phyloP scores from a whole-genome alignment of 2,329 filamentous ascomycete genomes.

The Trichoderma citrinoviride region DNA sequence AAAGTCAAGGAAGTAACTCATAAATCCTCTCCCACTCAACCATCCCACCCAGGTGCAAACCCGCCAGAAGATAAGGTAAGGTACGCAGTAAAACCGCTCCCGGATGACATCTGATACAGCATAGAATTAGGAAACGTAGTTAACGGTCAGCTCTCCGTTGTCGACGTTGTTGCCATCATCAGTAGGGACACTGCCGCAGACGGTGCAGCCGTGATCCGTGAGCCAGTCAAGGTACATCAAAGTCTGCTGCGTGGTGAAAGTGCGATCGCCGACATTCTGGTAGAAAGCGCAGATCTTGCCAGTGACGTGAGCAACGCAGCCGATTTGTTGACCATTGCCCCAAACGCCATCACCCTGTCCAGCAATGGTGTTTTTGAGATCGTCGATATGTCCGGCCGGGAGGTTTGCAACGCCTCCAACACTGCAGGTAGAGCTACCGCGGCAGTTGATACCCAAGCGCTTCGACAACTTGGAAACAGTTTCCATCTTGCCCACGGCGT shows the following conservation, averaged over 20 bases:
- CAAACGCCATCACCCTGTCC: background rate
- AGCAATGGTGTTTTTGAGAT: background rate
- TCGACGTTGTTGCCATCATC: constrained; percentile 21
- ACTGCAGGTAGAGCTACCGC: background rate
- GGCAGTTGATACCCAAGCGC: background rate
- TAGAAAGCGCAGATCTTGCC: constrained; percentile 22
- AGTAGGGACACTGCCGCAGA: constrained; percentile 23
- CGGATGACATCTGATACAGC: background rate
- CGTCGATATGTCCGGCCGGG: background rate
- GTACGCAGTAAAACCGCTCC: too few relatives aligned
- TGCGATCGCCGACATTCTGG: constrained; percentile 21
- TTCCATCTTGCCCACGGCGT: background rate
- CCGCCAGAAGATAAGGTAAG: too few relatives aligned
- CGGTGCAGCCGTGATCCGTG: constrained; percentile 11
- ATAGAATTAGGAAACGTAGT: constrained; percentile 10
- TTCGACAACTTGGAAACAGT: background rate
- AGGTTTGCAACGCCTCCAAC: background rate
- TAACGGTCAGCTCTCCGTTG: constrained; percentile 24
- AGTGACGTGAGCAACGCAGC: constrained; percentile 17
- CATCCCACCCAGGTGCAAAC: too few relatives aligned
- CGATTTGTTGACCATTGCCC: constrained; percentile 18
- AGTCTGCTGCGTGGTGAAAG: constrained; percentile 20
- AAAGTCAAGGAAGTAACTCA: too few relatives aligned
- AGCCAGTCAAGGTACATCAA: constrained; percentile 9
- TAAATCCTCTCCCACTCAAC: too few relatives aligned